Conservation (phyloP, 345 rosid genomes). For the Salix arbutifolia region DNA sequence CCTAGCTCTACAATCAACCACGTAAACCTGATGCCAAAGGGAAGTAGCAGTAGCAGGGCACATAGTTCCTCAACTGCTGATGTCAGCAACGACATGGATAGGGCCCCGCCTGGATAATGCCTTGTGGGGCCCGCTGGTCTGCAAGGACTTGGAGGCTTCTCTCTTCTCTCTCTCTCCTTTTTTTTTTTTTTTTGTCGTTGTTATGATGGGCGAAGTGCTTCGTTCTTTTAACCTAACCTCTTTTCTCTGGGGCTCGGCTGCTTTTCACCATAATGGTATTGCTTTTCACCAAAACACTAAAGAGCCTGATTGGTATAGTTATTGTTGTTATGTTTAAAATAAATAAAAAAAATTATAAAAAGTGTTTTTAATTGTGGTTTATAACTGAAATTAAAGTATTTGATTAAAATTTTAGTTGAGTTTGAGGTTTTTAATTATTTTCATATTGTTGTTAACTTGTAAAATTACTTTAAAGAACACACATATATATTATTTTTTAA, state of each 20-base stretch:
- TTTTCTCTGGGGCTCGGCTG: not conserved
- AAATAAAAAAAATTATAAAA: too few species aligned
- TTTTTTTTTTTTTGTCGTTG: not conserved
- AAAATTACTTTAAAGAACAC: too few species aligned
- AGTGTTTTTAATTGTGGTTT: too few species aligned
- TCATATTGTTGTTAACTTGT: too few species aligned
- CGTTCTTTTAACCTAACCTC: not conserved
- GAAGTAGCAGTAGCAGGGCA: not conserved
- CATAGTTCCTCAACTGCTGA: not conserved
- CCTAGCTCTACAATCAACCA: not conserved
- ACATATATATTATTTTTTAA: too few species aligned
- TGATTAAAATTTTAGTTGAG: too few species aligned
- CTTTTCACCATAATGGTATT: not conserved
- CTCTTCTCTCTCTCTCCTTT: not conserved
- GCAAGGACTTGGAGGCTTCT: slow-evolving; percentile 8
- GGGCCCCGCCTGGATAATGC: slow-evolving; percentile 7
- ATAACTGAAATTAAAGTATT: too few species aligned
- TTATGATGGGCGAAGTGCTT: not conserved
- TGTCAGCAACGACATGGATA: slow-evolving; percentile 10
- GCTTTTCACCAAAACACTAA: not conserved
- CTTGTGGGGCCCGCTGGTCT: slow-evolving; percentile 7
- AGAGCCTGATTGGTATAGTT: too few species aligned
- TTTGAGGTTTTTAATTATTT: too few species aligned
- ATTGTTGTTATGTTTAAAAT: too few species aligned
- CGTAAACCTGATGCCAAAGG: not conserved